Evolutionary conservation across 2,329 filamentous ascomycete genomes (phyloP), one percentile per base, ranked within the genome.

Genomic region (Fusarium tupiense): DNA sequence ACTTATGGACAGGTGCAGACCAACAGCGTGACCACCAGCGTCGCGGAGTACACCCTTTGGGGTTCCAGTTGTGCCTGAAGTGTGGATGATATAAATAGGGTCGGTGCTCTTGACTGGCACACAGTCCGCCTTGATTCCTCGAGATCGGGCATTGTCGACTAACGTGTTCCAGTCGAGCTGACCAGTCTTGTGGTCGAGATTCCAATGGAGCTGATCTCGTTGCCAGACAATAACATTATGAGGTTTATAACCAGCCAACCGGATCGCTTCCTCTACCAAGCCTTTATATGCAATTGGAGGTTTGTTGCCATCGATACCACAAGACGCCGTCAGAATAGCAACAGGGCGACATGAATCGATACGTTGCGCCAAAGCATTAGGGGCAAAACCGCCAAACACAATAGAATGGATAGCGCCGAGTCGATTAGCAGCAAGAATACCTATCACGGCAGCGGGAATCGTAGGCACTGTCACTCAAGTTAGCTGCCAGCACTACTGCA

Each of bases 381-480:
- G 87, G 0, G 94, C 94, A 81, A 98, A 98, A 1, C 96, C 95
- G 47, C 96, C 96, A 82, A 98, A 98, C 8, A 98, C 96, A 9
- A 97, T 94, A 8, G 94, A 91, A 80, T 98, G 96, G 60, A 98
- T 91, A 22, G 95, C 96, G 17, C 95, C 96, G 2, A 98, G 86
- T 16, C 95, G 90, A 69, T 91, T 91, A 67, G 93, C 90, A 31
- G 96, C 95, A 8, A 98, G 89, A 73, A 96, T 94, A 16, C 93
- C 95, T 71, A 97, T 91, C n/a, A 98, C 82, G 4, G 95, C 93
- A 1, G 94, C 92, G 2, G 96, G 95, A 49, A 98, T 94, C 95
- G 98, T 98, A 62, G 95, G 95, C 95, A 98, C 92, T 94, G n/a
- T 60, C 35, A 24, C 31, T 11, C 11, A n/a, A 31, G 41, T 71